These are phyloP conservation scores for Lachnellula hyalina DNA, from an alignment of 2,329 filamentous ascomycete species.

Conservation along the genomic window DNA sequence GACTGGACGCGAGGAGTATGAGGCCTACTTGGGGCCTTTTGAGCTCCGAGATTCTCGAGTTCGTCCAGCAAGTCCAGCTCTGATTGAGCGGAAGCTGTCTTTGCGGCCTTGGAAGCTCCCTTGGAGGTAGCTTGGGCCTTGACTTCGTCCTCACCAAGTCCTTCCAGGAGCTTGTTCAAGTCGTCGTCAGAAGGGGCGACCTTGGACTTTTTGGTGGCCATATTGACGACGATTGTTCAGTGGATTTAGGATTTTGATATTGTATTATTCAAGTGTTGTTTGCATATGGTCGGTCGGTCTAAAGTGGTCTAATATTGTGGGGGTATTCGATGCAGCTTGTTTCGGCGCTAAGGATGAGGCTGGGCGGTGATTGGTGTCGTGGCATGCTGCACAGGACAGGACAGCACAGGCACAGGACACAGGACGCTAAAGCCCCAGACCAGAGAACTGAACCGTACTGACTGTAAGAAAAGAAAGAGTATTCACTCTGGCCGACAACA, in stretches of 20 bases:
- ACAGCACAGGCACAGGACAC: not conserved
- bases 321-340: not conserved
- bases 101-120: conserved; percentile 32
- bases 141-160: conserved; percentile 48
- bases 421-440: not conserved
- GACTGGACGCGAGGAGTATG: conserved; percentile 70
- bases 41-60: conserved; percentile 66
- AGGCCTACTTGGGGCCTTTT: conserved; percentile 65
- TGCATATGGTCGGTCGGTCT: not conserved
- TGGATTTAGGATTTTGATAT: not conserved
- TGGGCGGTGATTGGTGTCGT: conserved; percentile 1
- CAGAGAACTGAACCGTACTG: not conserved
- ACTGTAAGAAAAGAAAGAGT: no score
- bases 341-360: not conserved
- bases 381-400: not conserved
- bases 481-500: no score
- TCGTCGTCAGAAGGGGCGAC: conserved; percentile 53
- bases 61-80: conserved; percentile 80
- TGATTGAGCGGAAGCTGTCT: conserved; percentile 32
- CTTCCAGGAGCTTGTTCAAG: conserved; percentile 60
- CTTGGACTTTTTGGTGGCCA: conserved; percentile 58
- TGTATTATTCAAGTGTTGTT: not conserved
- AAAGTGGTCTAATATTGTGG: not conserved
- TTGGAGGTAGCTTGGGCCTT: conserved; percentile 41
- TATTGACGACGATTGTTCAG: conserved; percentile 27